Conservation (phyloP, 2,329 filamentous ascomycete species). For the Samsoniella hepiali region DNA sequence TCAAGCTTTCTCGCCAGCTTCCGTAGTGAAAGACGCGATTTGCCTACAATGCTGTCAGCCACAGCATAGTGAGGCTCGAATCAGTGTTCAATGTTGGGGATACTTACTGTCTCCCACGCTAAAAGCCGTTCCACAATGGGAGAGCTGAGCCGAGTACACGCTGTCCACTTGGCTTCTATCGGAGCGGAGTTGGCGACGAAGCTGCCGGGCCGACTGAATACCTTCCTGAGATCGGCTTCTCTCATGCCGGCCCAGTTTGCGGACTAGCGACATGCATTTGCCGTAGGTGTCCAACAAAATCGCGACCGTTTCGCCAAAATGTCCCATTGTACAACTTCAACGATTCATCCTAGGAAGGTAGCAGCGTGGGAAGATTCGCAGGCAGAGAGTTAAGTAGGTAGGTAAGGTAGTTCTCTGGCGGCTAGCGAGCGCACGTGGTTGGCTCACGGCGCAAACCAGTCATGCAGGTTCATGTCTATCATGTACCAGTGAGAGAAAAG, state of each 20-base stretch:
- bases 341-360: not conserved
- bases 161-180: slow-evolving; percentile 41
- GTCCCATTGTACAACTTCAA: slow-evolving; percentile 30
- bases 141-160: slow-evolving; percentile 41
- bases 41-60: slow-evolving; percentile 28
- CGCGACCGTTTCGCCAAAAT: slow-evolving; percentile 43
- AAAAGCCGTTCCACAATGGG: slow-evolving; percentile 40
- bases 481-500: not conserved
- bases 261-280: slow-evolving; percentile 43
- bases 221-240: slow-evolving; percentile 25
- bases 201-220: slow-evolving; percentile 19
- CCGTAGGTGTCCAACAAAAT: slow-evolving; percentile 47
- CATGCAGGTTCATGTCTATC: not conserved
- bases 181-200: slow-evolving; percentile 37
- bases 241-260: slow-evolving; percentile 29
- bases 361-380: not conserved
- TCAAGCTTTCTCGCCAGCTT: slow-evolving; percentile 43
- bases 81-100: not conserved
- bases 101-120: slow-evolving; percentile 47
- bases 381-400: not conserved
- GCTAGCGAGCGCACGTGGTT: not conserved
- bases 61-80: not conserved
- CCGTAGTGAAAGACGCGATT: slow-evolving; percentile 38
- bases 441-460: not conserved
- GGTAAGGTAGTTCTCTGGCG: not conserved